Evolutionary conservation across 2,329 filamentous ascomycete genomes (phyloP).

Genomic region (Sclerotinia nivalis): DNA sequence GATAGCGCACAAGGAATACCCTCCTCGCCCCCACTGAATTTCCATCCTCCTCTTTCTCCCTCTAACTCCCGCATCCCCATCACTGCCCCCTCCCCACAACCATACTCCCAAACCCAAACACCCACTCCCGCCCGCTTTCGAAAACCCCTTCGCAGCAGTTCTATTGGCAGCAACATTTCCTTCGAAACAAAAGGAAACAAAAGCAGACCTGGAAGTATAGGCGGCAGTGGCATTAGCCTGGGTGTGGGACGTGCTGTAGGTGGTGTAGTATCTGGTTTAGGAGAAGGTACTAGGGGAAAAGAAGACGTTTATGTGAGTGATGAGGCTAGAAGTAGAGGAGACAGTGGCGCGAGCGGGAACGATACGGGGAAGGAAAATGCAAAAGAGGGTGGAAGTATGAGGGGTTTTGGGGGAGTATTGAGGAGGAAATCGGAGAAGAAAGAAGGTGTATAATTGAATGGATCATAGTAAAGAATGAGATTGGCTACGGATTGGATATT

Average conservation of each 20-base stretch:
- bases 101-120: not conserved
- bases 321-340: not conserved
- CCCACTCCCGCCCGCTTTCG: not conserved
- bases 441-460: not conserved
- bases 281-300: slow-evolving; percentile 10
- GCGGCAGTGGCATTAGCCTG: slow-evolving; percentile 34
- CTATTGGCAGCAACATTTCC: slow-evolving; percentile 36
- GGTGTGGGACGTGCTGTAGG: slow-evolving; percentile 35
- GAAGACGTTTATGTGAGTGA: slow-evolving; percentile 16
- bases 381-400: not conserved
- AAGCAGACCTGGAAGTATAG: slow-evolving; percentile 8
- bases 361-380: slow-evolving; percentile 2
- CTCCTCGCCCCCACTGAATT: slow-evolving; percentile 27
- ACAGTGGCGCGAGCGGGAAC: not conserved
- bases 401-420: slow-evolving; percentile 1
- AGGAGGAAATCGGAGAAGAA: slow-evolving; percentile 7
- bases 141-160: slow-evolving; percentile 27
- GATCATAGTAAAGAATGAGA: not conserved
- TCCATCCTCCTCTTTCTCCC: slow-evolving; percentile 24
- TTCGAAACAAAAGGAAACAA: slow-evolving; percentile 29
- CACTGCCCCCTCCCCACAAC: not conserved
- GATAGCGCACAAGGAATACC: not conserved
- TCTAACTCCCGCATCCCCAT: not conserved
- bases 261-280: slow-evolving; percentile 25
- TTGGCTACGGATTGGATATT: not conserved